These are phyloP conservation scores for Linum lewisii DNA, from an alignment of 345 rosid genomes.

Conservation along the genomic window DNA sequence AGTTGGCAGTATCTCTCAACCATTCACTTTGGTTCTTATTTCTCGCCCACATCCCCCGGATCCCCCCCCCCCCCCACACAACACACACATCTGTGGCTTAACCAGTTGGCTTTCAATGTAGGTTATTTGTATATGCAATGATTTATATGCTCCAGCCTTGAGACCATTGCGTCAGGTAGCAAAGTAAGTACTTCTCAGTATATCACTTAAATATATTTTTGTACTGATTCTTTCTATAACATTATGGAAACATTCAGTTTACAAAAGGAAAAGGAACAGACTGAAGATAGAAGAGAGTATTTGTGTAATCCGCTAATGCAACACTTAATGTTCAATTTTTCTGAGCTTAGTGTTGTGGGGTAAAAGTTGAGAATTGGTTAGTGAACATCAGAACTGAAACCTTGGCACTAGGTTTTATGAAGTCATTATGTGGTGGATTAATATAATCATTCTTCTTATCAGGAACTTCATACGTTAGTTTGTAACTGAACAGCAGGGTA, in stretches of 20 bases:
- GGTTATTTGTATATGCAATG: slow-evolving; percentile 88
- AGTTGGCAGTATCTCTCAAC: slow-evolving; percentile 28
- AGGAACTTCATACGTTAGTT: neutral
- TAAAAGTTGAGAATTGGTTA: neutral
- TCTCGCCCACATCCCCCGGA: no score
- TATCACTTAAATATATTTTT: neutral
- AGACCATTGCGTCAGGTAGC: slow-evolving; percentile 91
- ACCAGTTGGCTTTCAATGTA: slow-evolving; percentile 17
- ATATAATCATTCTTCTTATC: no score
- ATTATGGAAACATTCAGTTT: no score
- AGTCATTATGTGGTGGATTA: neutral
- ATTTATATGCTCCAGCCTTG: slow-evolving; percentile 81
- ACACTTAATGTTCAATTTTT: neutral
- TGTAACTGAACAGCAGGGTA: neutral
- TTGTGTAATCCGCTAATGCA: neutral
- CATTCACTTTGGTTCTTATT: no score
- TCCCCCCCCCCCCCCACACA: no score
- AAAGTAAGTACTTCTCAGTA: slow-evolving; percentile 44
- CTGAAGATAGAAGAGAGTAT: neutral
- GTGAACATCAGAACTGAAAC: neutral
- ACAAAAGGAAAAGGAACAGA: no score
- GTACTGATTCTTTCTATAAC: neutral
- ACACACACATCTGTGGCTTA: neutral
- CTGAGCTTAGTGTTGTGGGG: neutral
- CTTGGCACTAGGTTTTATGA: neutral